phyloP scores from a whole-genome alignment of 2,329 filamentous ascomycete genomes.

The Tolypocladium ovalisporum region DNA sequence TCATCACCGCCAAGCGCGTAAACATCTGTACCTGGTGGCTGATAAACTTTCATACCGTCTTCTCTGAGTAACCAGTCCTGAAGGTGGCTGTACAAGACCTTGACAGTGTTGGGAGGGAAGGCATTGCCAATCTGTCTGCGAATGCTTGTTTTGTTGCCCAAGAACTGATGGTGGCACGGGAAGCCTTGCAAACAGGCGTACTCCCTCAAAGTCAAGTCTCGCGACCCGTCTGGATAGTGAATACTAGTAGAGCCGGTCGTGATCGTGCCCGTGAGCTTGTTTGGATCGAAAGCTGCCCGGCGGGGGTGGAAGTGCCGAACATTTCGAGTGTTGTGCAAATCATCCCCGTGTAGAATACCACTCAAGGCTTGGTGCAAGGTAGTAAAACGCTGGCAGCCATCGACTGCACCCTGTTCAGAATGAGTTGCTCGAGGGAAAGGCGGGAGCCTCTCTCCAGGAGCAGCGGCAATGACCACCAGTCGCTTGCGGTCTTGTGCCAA shows the following conservation, averaged over 20 bases:
- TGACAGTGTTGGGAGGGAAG: constrained; percentile 53
- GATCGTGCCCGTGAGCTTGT: constrained; percentile 45
- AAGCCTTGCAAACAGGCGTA: constrained; percentile 62
- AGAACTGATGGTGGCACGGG: constrained; percentile 48
- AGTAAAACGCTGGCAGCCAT: constrained; percentile 25
- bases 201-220: constrained; percentile 58
- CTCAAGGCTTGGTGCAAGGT: constrained; percentile 33
- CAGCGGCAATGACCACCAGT: constrained; percentile 45
- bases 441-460: constrained; percentile 62
- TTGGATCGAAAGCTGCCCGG: constrained; percentile 30
- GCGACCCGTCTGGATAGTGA: constrained; percentile 52
- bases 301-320: constrained; percentile 16
- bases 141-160: constrained; percentile 25
- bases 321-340: constrained; percentile 27
- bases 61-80: constrained; percentile 31
- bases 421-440: constrained; percentile 55
- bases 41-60: constrained; percentile 24
- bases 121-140: constrained; percentile 69
- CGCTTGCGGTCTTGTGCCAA: constrained; percentile 37
- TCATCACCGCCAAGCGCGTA: constrained; percentile 15
- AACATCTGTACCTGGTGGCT: constrained; percentile 8
- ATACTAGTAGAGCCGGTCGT: constrained; percentile 53
- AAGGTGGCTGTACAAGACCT: constrained; percentile 37
- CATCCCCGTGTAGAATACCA: constrained; percentile 18
- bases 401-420: constrained; percentile 21